Conservation (phyloP, 495 filamentous ascomycete genomes). For the Monascus purpureus region DNA sequence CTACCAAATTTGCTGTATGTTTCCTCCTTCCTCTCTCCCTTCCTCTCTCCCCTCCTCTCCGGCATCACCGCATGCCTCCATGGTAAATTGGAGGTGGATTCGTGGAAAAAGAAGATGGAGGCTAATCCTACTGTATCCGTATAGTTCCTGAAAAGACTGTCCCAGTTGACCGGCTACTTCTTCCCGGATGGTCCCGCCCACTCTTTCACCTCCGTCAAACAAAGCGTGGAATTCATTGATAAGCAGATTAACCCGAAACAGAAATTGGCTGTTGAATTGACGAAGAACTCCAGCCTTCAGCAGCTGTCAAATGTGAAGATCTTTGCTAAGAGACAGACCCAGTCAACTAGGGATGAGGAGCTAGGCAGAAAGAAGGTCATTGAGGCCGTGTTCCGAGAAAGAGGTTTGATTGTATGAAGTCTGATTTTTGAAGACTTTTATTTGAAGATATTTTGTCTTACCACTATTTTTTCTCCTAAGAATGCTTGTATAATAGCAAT, state of each 20-base stretch:
- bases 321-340: conserved; percentile 41
- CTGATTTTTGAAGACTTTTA: too few relatives aligned
- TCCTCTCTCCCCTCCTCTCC: not conserved
- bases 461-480: not conserved
- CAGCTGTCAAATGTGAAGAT: conserved; percentile 59
- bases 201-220: conserved; percentile 34
- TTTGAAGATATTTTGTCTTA: not conserved
- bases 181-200: conserved; percentile 54
- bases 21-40: not conserved
- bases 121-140: too few relatives aligned
- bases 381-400: conserved; percentile 50
- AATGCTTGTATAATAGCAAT: not conserved
- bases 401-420: conserved; percentile 32
- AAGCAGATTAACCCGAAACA: conserved; percentile 39
- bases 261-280: conserved; percentile 31
- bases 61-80: not conserved
- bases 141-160: conserved; percentile 62
- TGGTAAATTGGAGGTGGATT: too few relatives aligned
- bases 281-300: conserved; percentile 22
- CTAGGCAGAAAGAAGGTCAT: conserved; percentile 80
- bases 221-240: conserved; percentile 38
- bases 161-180: conserved; percentile 60
- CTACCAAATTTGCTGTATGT: conserved; percentile 64
- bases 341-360: conserved; percentile 55
- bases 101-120: too few relatives aligned